Evolutionary conservation across 306 rosid genomes (phyloP), one percentile per base, ranked within the genome.

Genomic region (Malus sylvestris): DNA sequence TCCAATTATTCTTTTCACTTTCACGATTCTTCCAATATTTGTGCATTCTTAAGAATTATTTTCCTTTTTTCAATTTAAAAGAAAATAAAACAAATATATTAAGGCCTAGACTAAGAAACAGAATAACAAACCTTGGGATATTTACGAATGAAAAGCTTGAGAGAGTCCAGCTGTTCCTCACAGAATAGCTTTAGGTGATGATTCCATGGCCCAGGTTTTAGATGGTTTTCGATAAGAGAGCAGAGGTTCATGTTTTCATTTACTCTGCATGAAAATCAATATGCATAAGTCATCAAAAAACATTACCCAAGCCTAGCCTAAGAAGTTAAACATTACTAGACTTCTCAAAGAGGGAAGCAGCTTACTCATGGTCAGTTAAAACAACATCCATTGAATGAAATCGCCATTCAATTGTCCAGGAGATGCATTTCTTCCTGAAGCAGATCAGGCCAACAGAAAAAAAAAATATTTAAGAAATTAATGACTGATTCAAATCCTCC

Each of bases 371-470:
- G 81, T 92, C 93, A 63, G 77, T 72, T 78, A 92, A 70, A 73
- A 87, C 87, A 22, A 84, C 44, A 60, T 89, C 82, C 2, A 92
- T 92, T 3, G 90, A 87, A 86, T 85, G 91, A 76, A 92, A 91
- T 71, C 62, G 87, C 96, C 93, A 96, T 81, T 96, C 98, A 58
- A 96, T 89, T 12, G 98, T 92, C 99, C 99, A 96, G 60, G 83
- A 82, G 83, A 96, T 92, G 66, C 80, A 73, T 82, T 88, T 96
- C 72, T 81, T 87, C 92, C 98, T 96, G 90, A 73, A 82, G 79
- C 23, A 71, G 71, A 76, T 40, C 62, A 25, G 55, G 59, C 61
- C 67, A 70, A 73, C 27, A 81, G n/a, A 30, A 27, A 2, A 32
- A 72, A 33, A 14, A 12, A 30, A 8, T 42, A 29, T 29, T 74